Conservation (phyloP, 768 basidiomycete species). For the Lactifluus pinguis region DNA sequence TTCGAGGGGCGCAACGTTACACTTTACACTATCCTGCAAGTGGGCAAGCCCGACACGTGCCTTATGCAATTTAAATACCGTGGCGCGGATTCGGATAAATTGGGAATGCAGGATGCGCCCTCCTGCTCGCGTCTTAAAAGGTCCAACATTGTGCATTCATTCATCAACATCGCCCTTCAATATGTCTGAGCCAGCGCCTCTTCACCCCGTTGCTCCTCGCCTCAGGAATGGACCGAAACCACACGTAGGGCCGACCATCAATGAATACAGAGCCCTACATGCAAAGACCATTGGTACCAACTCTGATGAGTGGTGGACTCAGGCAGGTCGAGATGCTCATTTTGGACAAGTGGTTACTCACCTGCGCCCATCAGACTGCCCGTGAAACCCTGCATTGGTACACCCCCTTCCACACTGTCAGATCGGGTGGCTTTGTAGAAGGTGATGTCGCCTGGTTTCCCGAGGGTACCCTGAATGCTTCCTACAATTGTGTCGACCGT, state of each 20-base stretch:
- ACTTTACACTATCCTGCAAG: background rate
- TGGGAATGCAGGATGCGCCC: background rate
- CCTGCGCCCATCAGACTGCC: conserved; percentile 41
- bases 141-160: background rate
- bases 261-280: conserved; percentile 66
- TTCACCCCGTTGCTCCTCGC: conserved; percentile 73
- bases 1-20: background rate
- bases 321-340: conserved; percentile 34
- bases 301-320: conserved; percentile 83
- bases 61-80: background rate
- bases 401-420: conserved; percentile 79
- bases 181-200: conserved; percentile 27
- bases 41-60: background rate
- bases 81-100: background rate
- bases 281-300: conserved; percentile 62
- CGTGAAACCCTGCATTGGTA: conserved; percentile 78
- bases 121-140: conserved; percentile 4
- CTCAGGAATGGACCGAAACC: conserved; percentile 52
- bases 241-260: conserved; percentile 70
- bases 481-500: conserved; percentile 97
- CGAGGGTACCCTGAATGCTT: conserved; percentile 84
- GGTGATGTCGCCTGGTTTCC: conserved; percentile 97
- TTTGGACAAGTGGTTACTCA: background rate
- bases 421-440: conserved; percentile 69
- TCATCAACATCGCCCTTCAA: background rate